Base-by-base conservation (phyloP, 2,329 filamentous ascomycete genomes). In the Hymenoscyphus infarciens region DNA sequence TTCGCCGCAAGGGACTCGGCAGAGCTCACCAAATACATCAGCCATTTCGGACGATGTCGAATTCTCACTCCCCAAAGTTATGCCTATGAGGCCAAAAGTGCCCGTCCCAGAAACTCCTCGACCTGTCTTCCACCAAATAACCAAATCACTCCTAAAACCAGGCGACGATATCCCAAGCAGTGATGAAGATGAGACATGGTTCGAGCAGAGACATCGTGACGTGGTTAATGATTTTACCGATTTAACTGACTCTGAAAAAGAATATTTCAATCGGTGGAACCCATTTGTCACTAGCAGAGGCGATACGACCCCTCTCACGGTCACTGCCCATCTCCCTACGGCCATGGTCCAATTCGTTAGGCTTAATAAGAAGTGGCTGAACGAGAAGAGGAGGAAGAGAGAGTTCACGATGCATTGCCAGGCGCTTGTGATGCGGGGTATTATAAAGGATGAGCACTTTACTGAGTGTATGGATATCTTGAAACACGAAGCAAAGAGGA, bases 181-280 rank as follows among this genome's bases (percentile, higher is more conserved):
- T 33, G 72, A 73, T 19, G 70, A 72, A 31, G 71, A 73, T 33
- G 69, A 74, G 52, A 49, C 33, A n/a, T 74, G 72, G 72, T 63
- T 73, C 8, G 57, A 69, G 16, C 68, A 69, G 15, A 72, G 71
- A 53, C 68, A 71, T 35, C 64, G 67, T 29, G 72, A 74, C 42
- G 63, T 68, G 2, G 68, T 74, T 7, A 68, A 70, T 29, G 71
- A 73, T 38, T 72, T 66, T 57, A 66, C 57, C 8, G 71, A 74
- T 62, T 60, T 74, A 7, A 67, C 65, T 7, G 57, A 61, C 2
- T 66, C 67, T 29, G 72, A 74, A 54, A 74, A 74, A 38, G 73
- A 73, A 10, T 74, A 70, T 39, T 64, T 73, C 16, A 67, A 66
- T 29, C 56, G 60, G 8, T 74, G 71, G 70, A 73, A 74, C 49